Evolutionary conservation across 2,329 filamentous ascomycete genomes (phyloP).

Genomic region (Proliferodiscus dingleyae): DNA sequence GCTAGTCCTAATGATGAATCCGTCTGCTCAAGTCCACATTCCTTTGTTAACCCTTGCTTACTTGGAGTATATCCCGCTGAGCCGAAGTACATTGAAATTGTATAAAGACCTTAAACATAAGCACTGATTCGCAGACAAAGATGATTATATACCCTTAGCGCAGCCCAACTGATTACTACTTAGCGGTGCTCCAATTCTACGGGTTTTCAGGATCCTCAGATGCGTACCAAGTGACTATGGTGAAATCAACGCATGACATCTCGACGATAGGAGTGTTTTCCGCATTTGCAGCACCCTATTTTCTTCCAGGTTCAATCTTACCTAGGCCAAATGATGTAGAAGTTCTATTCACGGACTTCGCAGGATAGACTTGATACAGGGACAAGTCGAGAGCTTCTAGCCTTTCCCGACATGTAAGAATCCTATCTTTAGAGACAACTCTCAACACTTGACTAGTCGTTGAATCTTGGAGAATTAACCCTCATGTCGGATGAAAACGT

Average conservation of each 20-base stretch:
- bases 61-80: not conserved
- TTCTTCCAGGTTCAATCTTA: too few species aligned
- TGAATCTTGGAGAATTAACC: not conserved
- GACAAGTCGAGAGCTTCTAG: not conserved
- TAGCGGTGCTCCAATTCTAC: constrained; percentile 41
- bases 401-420: not conserved
- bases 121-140: not conserved
- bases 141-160: not conserved
- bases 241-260: not conserved
- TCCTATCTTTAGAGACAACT: not conserved
- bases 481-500: not conserved
- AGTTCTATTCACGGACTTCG: too few species aligned
- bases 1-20: not conserved
- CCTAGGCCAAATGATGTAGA: too few species aligned
- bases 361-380: too few species aligned
- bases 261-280: too few species aligned
- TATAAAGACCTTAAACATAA: not conserved
- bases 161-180: not conserved
- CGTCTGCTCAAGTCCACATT: not conserved
- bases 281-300: too few species aligned
- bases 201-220: constrained; percentile 45
- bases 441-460: not conserved
- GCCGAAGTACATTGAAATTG: not conserved
- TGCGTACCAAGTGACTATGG: constrained; percentile 8
- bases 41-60: not conserved